Evolutionary conservation across 495 filamentous ascomycete genomes (phyloP).

Genomic region (Massariosphaeria phaeospora): DNA sequence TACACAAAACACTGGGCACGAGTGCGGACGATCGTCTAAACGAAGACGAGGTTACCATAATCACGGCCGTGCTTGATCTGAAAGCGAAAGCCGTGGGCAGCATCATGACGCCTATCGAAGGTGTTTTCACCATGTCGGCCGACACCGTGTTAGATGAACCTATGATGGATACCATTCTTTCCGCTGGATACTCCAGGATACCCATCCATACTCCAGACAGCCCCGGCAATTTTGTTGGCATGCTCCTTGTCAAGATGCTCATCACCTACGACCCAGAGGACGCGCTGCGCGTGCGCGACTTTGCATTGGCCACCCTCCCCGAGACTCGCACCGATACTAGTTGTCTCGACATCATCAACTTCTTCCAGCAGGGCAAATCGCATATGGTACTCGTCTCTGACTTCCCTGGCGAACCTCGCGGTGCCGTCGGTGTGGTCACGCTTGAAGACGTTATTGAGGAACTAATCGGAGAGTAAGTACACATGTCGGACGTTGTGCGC

Average conservation of each 20-base stretch:
- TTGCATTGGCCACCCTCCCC: constrained; percentile 86
- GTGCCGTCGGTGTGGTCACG: constrained; percentile 88
- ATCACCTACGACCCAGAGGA: constrained; percentile 99
- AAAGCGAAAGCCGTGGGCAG: constrained; percentile 91
- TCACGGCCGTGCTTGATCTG: constrained; percentile 89
- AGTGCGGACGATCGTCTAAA: constrained; percentile 81
- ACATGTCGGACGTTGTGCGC: not conserved
- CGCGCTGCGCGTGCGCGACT: constrained; percentile 73
- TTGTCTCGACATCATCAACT: constrained; percentile 97
- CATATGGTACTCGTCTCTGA: constrained; percentile 98
- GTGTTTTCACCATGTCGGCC: constrained; percentile 91
- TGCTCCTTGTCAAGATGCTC: constrained; percentile 95
- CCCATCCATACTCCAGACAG: constrained; percentile 87
- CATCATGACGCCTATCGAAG: constrained; percentile 98
- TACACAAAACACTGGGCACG: constrained; percentile 85
- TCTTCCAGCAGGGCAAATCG: constrained; percentile 98
- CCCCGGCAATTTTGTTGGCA: constrained; percentile 82
- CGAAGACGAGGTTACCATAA: constrained; percentile 97
- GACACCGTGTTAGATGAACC: constrained; percentile 85
- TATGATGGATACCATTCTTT: constrained; percentile 88
- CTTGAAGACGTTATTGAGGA: constrained; percentile 98
- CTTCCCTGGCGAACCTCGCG: constrained; percentile 78
- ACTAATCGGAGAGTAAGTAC: constrained; percentile 86
- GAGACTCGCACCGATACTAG: constrained; percentile 93
- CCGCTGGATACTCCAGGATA: constrained; percentile 90